Conservation (phyloP, 495 filamentous ascomycete genomes). For the Lindgomyces ingoldianus region DNA sequence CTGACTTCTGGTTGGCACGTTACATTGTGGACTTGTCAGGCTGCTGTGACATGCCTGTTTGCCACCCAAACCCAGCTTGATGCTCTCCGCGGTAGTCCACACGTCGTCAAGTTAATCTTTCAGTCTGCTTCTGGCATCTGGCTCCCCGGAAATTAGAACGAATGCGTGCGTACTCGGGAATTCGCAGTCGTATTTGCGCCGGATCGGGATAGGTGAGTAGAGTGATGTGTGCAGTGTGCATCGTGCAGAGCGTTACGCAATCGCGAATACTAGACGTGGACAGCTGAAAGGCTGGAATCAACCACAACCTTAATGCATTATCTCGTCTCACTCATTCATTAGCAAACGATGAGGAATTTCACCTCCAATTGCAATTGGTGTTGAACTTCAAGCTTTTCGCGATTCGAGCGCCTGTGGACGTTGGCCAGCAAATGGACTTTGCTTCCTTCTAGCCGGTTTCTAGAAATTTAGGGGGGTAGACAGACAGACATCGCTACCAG, state of each 20-base stretch:
- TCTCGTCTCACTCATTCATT: too few relatives aligned
- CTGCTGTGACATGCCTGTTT: slow-evolving; percentile 6
- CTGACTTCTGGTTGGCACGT: not conserved
- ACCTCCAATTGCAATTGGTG: slow-evolving; percentile 14
- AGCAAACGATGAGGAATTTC: too few relatives aligned
- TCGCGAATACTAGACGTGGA: not conserved
- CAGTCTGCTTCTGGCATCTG: too few relatives aligned
- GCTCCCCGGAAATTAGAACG: not conserved
- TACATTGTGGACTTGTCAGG: not conserved
- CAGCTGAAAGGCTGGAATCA: not conserved
- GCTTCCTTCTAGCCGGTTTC: slow-evolving; percentile 12
- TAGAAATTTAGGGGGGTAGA: slow-evolving; percentile 20
- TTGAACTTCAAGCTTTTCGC: slow-evolving; percentile 18
- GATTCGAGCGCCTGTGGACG: too few relatives aligned
- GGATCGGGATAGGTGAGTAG: not conserved
- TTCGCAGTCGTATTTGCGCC: not conserved
- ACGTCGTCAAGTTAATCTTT: too few relatives aligned
- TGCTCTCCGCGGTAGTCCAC: too few relatives aligned
- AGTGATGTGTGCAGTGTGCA: too few relatives aligned
- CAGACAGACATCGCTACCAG: too few relatives aligned
- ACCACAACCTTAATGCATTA: too few relatives aligned
- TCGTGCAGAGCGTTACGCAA: too few relatives aligned
- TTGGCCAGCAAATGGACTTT: not conserved
- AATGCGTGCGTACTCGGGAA: not conserved
- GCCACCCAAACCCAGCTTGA: too few relatives aligned